Evolutionary conservation across 176 grass and related monocot genomes (phyloP).

Genomic region (Ampelocalamus luodianensis): DNA sequence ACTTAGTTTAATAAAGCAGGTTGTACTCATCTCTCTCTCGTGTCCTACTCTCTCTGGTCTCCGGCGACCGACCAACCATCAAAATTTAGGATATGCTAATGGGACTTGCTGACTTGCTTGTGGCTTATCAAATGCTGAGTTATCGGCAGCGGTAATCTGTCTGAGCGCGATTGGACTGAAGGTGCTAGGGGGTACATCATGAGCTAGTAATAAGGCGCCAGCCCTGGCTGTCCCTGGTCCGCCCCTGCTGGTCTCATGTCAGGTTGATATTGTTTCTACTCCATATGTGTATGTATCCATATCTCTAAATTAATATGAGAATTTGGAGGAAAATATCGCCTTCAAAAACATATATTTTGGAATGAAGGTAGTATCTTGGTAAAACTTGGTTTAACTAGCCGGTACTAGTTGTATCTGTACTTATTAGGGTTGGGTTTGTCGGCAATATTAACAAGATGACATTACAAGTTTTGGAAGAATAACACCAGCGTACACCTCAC

Average conservation of each 20-base stretch:
- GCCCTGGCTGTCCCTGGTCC: no score
- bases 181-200: no score
- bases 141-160: no score
- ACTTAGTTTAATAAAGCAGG: conserved; percentile 50
- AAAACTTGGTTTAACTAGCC: neutral
- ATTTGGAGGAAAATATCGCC: neutral
- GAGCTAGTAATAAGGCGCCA: no score
- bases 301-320: neutral
- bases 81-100: no score
- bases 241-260: neutral
- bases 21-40: conserved; percentile 3
- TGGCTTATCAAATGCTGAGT: no score
- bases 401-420: neutral
- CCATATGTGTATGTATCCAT: neutral
- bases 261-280: neutral
- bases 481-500: neutral
- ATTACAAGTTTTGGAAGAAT: neutral
- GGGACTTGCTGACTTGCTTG: no score
- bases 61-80: neutral
- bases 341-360: neutral
- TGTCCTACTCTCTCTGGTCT: neutral
- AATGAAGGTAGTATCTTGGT: neutral
- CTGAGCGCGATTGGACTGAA: no score
- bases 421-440: neutral
- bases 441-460: no score